Base-by-base conservation (phyloP, 2,329 filamentous ascomycete genomes). In the Aspergillus pseudotamarii region DNA sequence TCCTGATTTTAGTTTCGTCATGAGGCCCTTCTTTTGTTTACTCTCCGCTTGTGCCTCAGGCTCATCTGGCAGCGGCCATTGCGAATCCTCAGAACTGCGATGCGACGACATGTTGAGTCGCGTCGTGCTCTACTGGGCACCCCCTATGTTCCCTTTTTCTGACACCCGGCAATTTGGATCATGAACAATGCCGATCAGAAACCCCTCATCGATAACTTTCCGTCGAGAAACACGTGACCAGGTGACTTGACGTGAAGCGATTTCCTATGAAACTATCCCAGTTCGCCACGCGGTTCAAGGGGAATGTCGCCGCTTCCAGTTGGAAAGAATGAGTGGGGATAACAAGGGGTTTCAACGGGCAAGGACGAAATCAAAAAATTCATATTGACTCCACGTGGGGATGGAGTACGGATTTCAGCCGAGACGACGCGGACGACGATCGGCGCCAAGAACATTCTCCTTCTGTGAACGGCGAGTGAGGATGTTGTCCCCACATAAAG, bases 1-100 rank as follows among this genome's bases (percentile, higher is more conserved):
- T 57, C 70, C 59, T 43, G 68, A 72, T 46, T 71, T 71, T n/a
- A 71, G 30, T 50, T 43, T 64, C 10, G 36, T 16, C 38, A 50
- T n/a, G 10, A 55, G 23, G 14, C 32, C 28, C 10, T 28, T 16
- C 34, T 58, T 58, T 28, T 28, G 55, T 30, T 62, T 36, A 36
- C 14, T 50, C 4, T 62, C 34, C 11, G 51, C n/a, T n/a, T 32
- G 34, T 45, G 5, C 32, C 9, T 59, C 58, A 9, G 58, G 48
- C 34, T 41, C 28, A 11, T 59, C 58, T 32, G 36, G 58, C 10
- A 34, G 34, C 12, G 46, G 36, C 58, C 58, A 59, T 51, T 59
- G 58, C 36, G 58, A 59, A 6, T 59, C 58, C 48, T 50, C 46
- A 19, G 58, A 59, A 41, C 58, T 59, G 48, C 9, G n/a, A 23